These are phyloP conservation scores for Pichia cactophila DNA, from an alignment of 1,139 yeast species.

Conservation along the genomic window DNA sequence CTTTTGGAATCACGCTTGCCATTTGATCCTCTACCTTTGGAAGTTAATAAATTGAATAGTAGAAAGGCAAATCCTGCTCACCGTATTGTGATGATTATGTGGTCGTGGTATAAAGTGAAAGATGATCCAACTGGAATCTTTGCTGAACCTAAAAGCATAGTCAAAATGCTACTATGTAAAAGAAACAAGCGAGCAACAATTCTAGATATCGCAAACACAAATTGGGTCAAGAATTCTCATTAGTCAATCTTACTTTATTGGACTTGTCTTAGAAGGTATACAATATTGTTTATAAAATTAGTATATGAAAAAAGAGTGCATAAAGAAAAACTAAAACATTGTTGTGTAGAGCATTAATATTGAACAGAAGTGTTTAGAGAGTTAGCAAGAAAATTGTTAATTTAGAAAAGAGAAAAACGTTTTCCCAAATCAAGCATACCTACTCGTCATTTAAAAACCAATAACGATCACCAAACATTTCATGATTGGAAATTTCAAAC, in stretches of 20 bases:
- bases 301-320: background rate
- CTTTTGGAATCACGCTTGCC: conserved; percentile 81
- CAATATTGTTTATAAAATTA: background rate
- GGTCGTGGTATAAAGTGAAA: conserved; percentile 65
- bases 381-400: background rate
- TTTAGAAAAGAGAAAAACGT: background rate
- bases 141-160: conserved; percentile 42
- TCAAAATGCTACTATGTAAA: conserved; percentile 44
- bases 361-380: background rate
- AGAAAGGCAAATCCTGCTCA: conserved; percentile 66
- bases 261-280: background rate
- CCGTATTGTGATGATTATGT: conserved; percentile 84
- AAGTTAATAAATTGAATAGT: conserved; percentile 16
- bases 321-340: background rate
- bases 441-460: conserved; percentile 17
- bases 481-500: conserved; percentile 24
- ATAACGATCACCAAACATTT: conserved; percentile 21
- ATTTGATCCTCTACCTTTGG: conserved; percentile 63
- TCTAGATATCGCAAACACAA: conserved; percentile 21
- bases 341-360: background rate
- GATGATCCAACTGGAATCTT: conserved; percentile 23
- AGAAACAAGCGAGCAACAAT: conserved; percentile 43
- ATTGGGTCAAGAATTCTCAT: conserved; percentile 15
- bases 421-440: too few relatives aligned
- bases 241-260: background rate